Evolutionary conservation across 805 yeast species (phyloP).

Genomic region (Candida berthetii): DNA sequence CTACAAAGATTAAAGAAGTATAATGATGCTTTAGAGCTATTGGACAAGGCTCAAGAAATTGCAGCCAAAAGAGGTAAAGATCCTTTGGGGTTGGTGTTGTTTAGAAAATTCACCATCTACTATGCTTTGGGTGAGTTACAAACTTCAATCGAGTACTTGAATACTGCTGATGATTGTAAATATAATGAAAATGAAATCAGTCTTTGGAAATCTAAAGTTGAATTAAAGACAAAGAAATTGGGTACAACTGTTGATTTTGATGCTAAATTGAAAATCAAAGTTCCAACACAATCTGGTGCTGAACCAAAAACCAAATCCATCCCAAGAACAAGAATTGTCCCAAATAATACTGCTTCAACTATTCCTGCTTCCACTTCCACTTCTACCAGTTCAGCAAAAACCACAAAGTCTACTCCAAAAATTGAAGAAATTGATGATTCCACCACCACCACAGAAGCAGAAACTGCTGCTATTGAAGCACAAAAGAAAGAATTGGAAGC

Average conservation of each 20-base stretch:
- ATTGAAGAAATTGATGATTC: not conserved
- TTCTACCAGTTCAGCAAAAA: not conserved
- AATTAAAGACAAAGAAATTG: constrained; percentile 12
- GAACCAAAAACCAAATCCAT: not conserved
- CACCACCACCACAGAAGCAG: not conserved
- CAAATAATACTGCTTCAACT: not conserved
- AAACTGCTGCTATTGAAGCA: constrained; percentile 2
- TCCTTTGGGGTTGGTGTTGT: constrained; percentile 37
- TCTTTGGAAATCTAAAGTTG: constrained; percentile 15
- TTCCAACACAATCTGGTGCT: not conserved
- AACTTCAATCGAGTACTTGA: constrained; percentile 34
- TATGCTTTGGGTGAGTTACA: constrained; percentile 31
- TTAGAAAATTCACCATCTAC: constrained; percentile 34
- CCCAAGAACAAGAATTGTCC: not conserved
- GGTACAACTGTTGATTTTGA: constrained; percentile 3
- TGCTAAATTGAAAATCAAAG: not conserved
- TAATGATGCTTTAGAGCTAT: constrained; percentile 35
- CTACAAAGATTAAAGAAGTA: constrained; percentile 34
- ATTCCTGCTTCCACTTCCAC: not conserved
- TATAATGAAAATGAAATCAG: constrained; percentile 20
- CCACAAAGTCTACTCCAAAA: constrained; percentile 1
- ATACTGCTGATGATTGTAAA: constrained; percentile 31
- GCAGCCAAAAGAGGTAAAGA: constrained; percentile 38
- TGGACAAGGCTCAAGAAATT: constrained; percentile 34
- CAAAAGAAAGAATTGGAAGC: constrained; percentile 14